Evolutionary conservation across 2,329 filamentous ascomycete species (phyloP), one percentile per base, ranked within the genome.

Genomic region (Botryosphaeria dothidea): DNA sequence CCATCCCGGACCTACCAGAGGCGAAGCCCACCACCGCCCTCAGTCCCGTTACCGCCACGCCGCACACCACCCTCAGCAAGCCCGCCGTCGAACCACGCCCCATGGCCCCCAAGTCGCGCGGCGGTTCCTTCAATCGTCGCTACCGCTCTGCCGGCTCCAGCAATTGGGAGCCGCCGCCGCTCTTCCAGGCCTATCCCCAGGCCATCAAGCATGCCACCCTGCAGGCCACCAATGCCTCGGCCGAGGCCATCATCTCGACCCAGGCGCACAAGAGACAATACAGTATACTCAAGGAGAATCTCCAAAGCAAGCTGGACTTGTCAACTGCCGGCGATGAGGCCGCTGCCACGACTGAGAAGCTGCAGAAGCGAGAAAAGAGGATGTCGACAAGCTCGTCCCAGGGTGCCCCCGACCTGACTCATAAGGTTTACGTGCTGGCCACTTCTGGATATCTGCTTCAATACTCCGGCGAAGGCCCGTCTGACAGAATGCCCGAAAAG

Each of bases 131-230:
- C 36, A 62, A 19, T 21, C 57, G 45, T 19, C 64, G 36, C 19
- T 34, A 49, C 21, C 29, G 63, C 36, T 17, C 54, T 25, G 34
- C 29, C 13, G 52, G 36, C 17, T 31, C 89, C 17, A 67, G 65
- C 23, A 68, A 70, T 56, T 82, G 80, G 75, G 75, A 80, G 4
- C 77, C 80, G 7, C 91, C 92, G 6, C 91, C 92, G 1, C 80
- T 97, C 13, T 96, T 93, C 75, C 91, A 96, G 75, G 92, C 92
- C 13, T 96, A 93, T 74, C 90, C 92, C 0, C 93, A 96, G 76
- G 88, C 92, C 2, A 85, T 92, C 69, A 93, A 91, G 72, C 87
- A 95, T 75, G 88, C 87, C 11, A 87, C 85, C 17, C 81, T 96
- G 3, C 85, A 88, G 27, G 85, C 90, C 17, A 89, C 90, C 41